Conservation (phyloP, 495 filamentous ascomycete species). For the Penicillium soppii region DNA sequence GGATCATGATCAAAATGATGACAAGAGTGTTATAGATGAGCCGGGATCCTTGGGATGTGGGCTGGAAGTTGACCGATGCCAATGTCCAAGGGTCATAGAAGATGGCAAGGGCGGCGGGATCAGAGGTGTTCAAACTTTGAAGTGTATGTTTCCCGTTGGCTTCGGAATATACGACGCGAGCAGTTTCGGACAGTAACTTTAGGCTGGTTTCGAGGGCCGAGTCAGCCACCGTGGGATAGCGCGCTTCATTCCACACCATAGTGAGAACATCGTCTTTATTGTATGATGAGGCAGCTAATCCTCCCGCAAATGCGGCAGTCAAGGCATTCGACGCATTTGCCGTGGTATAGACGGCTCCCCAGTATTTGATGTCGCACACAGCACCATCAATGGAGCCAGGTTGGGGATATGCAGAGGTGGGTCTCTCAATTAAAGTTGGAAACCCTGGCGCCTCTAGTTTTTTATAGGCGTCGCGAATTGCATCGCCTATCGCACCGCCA, state of each 20-base stretch:
- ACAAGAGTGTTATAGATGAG: constrained; percentile 53
- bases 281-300: constrained; percentile 31
- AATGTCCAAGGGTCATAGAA: constrained; percentile 45
- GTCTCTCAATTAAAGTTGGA: constrained; percentile 36
- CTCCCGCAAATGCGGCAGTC: constrained; percentile 32
- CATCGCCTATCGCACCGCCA: constrained; percentile 41
- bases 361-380: constrained; percentile 47
- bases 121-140: constrained; percentile 24
- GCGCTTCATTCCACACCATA: constrained; percentile 53
- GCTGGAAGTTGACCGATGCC: constrained; percentile 38
- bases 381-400: constrained; percentile 21
- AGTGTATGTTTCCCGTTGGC: constrained; percentile 29
- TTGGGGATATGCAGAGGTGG: constrained; percentile 25
- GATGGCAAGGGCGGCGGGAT: constrained; percentile 29
- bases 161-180: constrained; percentile 33
- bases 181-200: constrained; percentile 29
- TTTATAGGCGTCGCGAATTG: constrained; percentile 42
- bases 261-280: constrained; percentile 37
- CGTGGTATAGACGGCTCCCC: constrained; percentile 44
- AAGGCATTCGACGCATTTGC: constrained; percentile 38
- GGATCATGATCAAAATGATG: constrained; percentile 49
- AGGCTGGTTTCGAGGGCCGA: constrained; percentile 26
- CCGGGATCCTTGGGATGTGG: constrained; percentile 49
- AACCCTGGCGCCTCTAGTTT: constrained; percentile 35
- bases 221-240: constrained; percentile 46